Conservation (phyloP, 2,329 filamentous ascomycete species). For the Rhynchosporium secalis region DNA sequence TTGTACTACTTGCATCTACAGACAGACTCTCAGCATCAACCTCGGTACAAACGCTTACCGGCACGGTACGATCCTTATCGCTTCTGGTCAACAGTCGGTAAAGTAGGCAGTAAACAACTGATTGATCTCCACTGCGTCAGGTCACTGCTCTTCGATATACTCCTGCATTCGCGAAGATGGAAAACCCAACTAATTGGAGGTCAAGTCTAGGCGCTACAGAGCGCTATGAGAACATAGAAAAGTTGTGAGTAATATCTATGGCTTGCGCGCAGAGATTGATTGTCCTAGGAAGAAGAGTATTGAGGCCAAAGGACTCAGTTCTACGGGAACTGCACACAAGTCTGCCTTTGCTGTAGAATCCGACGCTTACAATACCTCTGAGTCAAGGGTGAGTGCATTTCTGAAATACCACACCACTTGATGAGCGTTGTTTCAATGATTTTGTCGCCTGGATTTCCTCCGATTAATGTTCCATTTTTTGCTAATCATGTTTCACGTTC, state of each 20-base stretch:
- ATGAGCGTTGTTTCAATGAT: not conserved
- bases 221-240: conserved; percentile 63
- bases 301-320: conserved; percentile 43
- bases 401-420: conserved; percentile 13
- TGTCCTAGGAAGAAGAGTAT: conserved; percentile 33
- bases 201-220: conserved; percentile 43
- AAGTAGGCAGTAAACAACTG: conserved; percentile 6
- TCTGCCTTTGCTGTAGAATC: conserved; percentile 66
- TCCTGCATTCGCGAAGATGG: conserved; percentile 27
- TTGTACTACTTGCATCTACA: not conserved
- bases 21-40: not conserved
- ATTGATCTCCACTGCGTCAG: not conserved
- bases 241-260: conserved; percentile 51
- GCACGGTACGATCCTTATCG: not conserved
- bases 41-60: not conserved
- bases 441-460: not conserved
- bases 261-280: conserved; percentile 7
- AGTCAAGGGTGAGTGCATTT: conserved; percentile 53
- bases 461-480: not conserved
- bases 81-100: conserved; percentile 8
- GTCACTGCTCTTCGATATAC: conserved; percentile 16
- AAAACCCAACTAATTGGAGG: conserved; percentile 33
- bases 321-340: conserved; percentile 50
- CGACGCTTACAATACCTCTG: conserved; percentile 58
- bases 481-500: not conserved